Base-by-base conservation (phyloP, 345 rosid genomes). In the Draba incana region DNA sequence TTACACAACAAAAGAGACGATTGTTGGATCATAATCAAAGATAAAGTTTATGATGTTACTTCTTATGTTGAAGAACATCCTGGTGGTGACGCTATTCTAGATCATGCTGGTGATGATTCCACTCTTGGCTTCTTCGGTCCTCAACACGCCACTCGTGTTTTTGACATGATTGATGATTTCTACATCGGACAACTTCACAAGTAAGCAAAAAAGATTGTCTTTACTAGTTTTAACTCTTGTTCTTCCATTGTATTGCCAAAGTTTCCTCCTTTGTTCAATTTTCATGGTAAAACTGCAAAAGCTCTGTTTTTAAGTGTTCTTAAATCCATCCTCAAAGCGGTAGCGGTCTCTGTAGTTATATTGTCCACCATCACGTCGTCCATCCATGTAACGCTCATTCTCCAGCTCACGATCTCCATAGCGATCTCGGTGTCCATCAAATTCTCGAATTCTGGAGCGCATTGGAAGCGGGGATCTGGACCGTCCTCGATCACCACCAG, bases 1-100 rank as follows among this genome's bases (percentile, higher is more conserved):
- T 27, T 60, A 56, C 97, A 94, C 73, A 78, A 89, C 74, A 91
- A 81, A 78, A 87, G 92, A 80, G 72, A 82, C 14, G 92, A 94
- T 72, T 94, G 97, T 67, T 94, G 99, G 99, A 79, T 89, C 57
- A 87, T 94, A 68, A 76, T 94, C 68, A 88, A 89, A 76, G 83
- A 83, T 64, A 91, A 76, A 86, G 93, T 90, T 13, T 88, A 82
- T 70, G 96, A 91, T 76, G 85, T 94, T 60, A 87, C 99, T 61
- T 81, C 97, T 2, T 94, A 88, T 45, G 99, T 94, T 45, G 97
- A 88, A 78, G 99, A 88, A 57, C 97, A 94, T 64, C 99, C 97
- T 10, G 97, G 99, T 64, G 99, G 92, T 45, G 99, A 94, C 60
- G 86, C 97, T 51, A 94, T 94, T 70, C 83, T 94, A 53, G 80